Evolutionary conservation across 352 stramenopile species (phyloP).

Genomic region (Saprolegnia diclina): DNA sequence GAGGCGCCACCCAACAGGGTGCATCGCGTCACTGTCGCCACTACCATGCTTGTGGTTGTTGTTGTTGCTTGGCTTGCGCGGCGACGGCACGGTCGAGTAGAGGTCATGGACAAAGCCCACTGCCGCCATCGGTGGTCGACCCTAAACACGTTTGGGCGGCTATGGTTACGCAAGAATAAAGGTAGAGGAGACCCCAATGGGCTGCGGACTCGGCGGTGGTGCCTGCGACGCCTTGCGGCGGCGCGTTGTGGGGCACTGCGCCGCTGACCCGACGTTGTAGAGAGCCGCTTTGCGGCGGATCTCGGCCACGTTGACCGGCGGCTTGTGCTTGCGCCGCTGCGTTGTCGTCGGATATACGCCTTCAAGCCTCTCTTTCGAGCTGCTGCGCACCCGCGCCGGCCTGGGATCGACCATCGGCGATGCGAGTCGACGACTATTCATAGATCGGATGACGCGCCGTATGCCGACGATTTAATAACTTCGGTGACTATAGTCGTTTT

Average conservation of each 20-base stretch:
- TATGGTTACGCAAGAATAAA: no score
- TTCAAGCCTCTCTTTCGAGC: no score
- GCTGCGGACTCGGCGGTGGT: background rate
- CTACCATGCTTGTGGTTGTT: background rate
- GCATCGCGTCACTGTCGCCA: background rate
- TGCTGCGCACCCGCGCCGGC: no score
- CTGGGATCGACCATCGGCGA: no score
- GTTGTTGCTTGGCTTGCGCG: background rate
- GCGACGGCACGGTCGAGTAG: background rate
- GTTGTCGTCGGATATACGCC: no score
- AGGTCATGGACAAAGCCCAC: slow-evolving; percentile 15
- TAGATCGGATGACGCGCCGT: no score
- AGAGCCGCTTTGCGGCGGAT: slow-evolving; percentile 15
- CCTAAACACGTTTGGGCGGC: no score
- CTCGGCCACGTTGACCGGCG: background rate
- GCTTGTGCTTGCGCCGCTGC: background rate
- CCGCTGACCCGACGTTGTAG: slow-evolving; percentile 2
- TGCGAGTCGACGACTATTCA: no score
- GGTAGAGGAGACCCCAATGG: no score
- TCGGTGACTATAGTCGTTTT: no score
- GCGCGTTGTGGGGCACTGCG: background rate
- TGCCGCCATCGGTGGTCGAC: background rate
- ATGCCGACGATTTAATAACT: no score
- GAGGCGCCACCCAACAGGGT: slow-evolving; percentile 8
- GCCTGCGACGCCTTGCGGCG: background rate